These are phyloP conservation scores for Rhodotorula sp. DNA, from an alignment of 1,284 basidiomycete species.

Conservation along the genomic window DNA sequence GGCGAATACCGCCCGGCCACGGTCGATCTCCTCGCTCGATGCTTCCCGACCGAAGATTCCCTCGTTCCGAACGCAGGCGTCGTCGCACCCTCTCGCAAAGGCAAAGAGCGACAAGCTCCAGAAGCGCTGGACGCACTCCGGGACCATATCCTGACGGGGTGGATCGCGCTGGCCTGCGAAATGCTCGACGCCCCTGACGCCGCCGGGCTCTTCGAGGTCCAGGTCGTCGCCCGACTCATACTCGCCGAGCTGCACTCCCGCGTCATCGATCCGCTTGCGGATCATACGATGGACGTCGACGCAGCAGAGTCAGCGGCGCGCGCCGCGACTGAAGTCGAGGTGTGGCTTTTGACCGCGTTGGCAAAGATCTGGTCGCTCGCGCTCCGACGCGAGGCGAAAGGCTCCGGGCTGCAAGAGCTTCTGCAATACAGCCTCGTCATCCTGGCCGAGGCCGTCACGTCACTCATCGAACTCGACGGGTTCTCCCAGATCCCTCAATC, in stretches of 20 bases:
- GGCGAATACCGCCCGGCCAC: constrained; percentile 16
- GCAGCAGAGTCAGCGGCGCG: not conserved
- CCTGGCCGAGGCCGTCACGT: not conserved
- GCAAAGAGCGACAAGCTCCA: constrained; percentile 6
- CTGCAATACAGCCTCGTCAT: not conserved
- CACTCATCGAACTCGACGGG: not conserved
- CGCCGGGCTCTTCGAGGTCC: not conserved
- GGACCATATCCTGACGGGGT: constrained; percentile 4
- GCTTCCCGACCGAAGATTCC: constrained; percentile 18
- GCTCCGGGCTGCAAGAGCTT: not conserved
- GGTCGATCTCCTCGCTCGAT: constrained; percentile 15
- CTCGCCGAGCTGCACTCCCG: constrained; percentile 8
- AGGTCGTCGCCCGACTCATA: not conserved
- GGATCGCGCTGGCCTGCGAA: constrained; percentile 8
- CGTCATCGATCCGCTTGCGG: not conserved
- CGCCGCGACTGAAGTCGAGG: not conserved
- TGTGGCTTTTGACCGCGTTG: not conserved
- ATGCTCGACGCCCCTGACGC: not conserved
- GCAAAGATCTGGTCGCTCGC: constrained; percentile 2
- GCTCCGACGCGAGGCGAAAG: not conserved
- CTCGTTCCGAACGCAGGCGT: not conserved
- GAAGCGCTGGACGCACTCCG: not conserved
- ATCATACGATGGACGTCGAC: constrained; percentile 19
- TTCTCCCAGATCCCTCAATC: too few species aligned
- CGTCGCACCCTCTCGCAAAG: constrained; percentile 6